Evolutionary conservation across 805 yeast genomes (phyloP).

Genomic region (Ogataea siamensis): DNA sequence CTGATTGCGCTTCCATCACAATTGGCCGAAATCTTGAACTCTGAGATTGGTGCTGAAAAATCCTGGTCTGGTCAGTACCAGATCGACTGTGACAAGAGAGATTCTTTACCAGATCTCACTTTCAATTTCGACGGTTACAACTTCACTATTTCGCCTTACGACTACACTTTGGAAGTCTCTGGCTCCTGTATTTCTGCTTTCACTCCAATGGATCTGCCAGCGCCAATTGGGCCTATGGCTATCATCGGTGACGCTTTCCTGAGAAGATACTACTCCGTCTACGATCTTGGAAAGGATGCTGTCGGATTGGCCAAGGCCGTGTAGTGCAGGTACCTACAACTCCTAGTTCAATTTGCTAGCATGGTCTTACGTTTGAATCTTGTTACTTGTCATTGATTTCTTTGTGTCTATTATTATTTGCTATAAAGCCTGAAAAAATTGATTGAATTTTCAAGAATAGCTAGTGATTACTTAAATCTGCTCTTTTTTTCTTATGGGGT

Average conservation of each 20-base stretch:
- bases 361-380: constrained; percentile 2
- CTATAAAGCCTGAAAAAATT: constrained; percentile 8
- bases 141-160: constrained; percentile 85
- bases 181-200: constrained; percentile 96
- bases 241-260: constrained; percentile 97
- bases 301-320: constrained; percentile 89
- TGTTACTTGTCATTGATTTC: constrained; percentile 8
- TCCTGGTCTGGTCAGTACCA: constrained; percentile 97
- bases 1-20: constrained; percentile 93
- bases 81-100: constrained; percentile 86
- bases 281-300: constrained; percentile 85
- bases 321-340: constrained; percentile 29
- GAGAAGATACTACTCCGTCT: constrained; percentile 90
- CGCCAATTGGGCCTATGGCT: constrained; percentile 94
- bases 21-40: constrained; percentile 89
- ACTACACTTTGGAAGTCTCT: constrained; percentile 89
- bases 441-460: not conserved
- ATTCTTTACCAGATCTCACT: constrained; percentile 83
- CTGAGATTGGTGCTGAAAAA: constrained; percentile 96
- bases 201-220: constrained; percentile 97
- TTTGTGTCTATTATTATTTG: constrained; percentile 10
- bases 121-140: constrained; percentile 87
- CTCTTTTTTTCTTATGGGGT: constrained; percentile 22
- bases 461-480: constrained; percentile 21
- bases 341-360: not conserved